A percentile compares a stretch with the other conserved stretches of the same genome.
Conservation (phyloP, 176 grass and related monocot genomes). For the Oryza longistaminata region DNA sequence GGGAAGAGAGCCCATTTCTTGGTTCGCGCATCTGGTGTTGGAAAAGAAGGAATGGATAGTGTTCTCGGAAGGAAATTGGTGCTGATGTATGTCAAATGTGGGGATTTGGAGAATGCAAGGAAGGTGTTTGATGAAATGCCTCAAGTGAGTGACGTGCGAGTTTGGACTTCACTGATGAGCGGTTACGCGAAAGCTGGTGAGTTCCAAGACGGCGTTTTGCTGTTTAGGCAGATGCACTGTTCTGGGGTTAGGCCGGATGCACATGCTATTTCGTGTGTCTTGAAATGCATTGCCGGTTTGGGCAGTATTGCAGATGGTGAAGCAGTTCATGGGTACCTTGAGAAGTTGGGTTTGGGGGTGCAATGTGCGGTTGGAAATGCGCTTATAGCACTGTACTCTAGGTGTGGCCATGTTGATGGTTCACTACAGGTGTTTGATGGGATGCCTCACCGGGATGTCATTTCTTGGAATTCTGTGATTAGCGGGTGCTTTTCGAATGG, state of each 20-base stretch:
- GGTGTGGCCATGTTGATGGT: constrained; percentile 45
- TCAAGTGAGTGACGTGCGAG: constrained; percentile 28
- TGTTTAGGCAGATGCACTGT: constrained; percentile 64
- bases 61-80: constrained; percentile 65
- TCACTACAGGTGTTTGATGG: constrained; percentile 56
- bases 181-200: constrained; percentile 49
- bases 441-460: constrained; percentile 62
- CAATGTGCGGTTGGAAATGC: constrained; percentile 69
- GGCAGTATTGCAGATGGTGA: constrained; percentile 46
- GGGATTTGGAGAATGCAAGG: constrained; percentile 54
- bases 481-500: constrained; percentile 67
- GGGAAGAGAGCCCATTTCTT: constrained; percentile 62
- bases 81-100: constrained; percentile 72
- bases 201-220: constrained; percentile 48
- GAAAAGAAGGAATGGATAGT: constrained; percentile 5
- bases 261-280: constrained; percentile 50
- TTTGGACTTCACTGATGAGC: constrained; percentile 72
- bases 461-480: constrained; percentile 87
- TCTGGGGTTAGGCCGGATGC: constrained; percentile 56
- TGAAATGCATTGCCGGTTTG: constrained; percentile 67
- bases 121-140: constrained; percentile 64
- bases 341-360: constrained; percentile 57
- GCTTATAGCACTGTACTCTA: constrained; percentile 67
- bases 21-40: constrained; percentile 35
- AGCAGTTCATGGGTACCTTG: constrained; percentile 57